Conservation (phyloP, 2,329 filamentous ascomycete species). For the Pseudogymnoascus sp. region DNA sequence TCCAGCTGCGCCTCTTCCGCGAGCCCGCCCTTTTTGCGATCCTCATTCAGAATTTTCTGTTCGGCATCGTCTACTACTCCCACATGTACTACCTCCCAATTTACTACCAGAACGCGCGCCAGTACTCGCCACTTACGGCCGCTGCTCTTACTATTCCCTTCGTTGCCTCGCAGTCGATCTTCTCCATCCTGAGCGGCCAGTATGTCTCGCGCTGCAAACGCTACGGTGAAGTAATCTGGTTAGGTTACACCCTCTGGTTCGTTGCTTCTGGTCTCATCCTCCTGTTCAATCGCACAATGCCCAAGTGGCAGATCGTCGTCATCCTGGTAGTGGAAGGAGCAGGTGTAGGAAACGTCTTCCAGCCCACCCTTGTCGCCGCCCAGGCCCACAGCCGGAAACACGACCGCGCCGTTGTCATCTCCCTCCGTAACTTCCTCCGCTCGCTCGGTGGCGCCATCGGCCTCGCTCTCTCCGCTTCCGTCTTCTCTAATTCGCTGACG, state of each 20-base stretch:
- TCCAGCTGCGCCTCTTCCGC: constrained; percentile 39
- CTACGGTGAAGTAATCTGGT: constrained; percentile 52
- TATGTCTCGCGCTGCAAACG: constrained; percentile 50
- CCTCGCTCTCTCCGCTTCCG: constrained; percentile 47
- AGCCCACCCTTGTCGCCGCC: constrained; percentile 45
- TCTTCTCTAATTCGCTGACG: constrained; percentile 33
- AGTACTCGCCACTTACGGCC: constrained; percentile 33
- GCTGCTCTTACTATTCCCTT: constrained; percentile 44
- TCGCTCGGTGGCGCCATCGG: constrained; percentile 50
- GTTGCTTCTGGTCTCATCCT: constrained; percentile 45
- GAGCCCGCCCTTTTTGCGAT: constrained; percentile 46
- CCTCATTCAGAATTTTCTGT: constrained; percentile 50
- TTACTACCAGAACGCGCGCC: constrained; percentile 49
- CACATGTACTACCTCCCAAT: constrained; percentile 54
- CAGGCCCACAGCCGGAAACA: constrained; percentile 49
- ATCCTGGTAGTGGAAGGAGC: constrained; percentile 43
- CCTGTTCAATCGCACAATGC: constrained; percentile 38
- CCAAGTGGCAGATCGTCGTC: constrained; percentile 40
- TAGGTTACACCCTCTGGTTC: constrained; percentile 30
- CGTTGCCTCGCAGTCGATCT: constrained; percentile 37
- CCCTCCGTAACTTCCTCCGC: constrained; percentile 54
- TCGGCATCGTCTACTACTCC: constrained; percentile 51
- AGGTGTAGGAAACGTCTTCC: constrained; percentile 44
- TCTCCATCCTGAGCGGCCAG: constrained; percentile 43
- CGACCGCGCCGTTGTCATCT: constrained; percentile 54